Base-by-base conservation (phyloP, 2,329 filamentous ascomycete genomes). In the Pseudomassariella vexata region DNA sequence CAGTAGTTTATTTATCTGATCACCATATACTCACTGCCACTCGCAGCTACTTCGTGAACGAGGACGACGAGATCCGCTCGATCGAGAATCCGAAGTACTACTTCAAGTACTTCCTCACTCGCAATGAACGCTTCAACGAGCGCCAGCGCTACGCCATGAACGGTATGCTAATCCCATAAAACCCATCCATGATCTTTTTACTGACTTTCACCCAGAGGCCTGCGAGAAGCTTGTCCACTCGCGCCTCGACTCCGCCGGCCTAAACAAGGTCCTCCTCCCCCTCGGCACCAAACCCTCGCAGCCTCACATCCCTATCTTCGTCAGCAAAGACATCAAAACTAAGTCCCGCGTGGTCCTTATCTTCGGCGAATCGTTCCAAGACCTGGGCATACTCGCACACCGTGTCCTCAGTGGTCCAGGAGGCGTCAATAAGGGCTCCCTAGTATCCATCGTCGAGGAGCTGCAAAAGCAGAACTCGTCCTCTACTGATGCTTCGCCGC, bases 101-200 rank as follows among this genome's bases (percentile, higher is more conserved):
- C 50, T 94, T 86, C 65, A 73, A 85, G 45, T 95, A 73, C 66
- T 81, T 78, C 53, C 57, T 84, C 32, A 82, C 74, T 52, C 79
- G 76, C 45, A 88, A 87, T 55, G 65, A 74, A n/a, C 79, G 87
- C 22, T 71, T 82, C 59, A 95, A 95, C 54, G 72, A 82, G 24
- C 67, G 82, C 14, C 85, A 87, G 47, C 73, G 81, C 12, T 83
- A 83, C 42, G 68, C 79, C 23, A 78, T 94, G 58, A 82, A 94
- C 47, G 60, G 86, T 85, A 54, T 44, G 65, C 23, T 29, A 9
- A 16, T 9, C 19, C 29, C n/a, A 6, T 6, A 28, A 10, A 5
- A 2, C 11, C 11, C 8, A 9, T 6, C 12, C 11, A 10, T 17
- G 16, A 32, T 10, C 11, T 19, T 11, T 12, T 14, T 33, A 18